A percentile compares a stretch with the other conserved stretches of the same genome.
Conservation (phyloP, 371 early-diverging fungal species). For the Syncephalastrum monosporum region DNA sequence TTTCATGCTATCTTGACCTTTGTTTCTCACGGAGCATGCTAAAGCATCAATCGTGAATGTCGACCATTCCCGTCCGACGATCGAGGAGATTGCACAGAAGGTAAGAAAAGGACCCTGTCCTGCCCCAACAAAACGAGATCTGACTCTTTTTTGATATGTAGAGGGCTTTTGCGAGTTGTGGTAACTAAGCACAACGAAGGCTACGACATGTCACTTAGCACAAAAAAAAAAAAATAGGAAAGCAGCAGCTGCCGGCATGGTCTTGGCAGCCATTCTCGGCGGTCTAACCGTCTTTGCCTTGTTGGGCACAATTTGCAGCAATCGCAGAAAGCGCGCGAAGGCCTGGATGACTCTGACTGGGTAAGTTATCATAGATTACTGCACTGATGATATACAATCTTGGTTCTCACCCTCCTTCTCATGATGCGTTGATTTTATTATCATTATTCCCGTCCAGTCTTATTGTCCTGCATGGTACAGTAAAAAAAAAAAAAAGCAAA, state of each 20-base stretch:
- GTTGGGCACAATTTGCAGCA: constrained; percentile 42
- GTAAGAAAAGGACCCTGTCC: constrained; percentile 14
- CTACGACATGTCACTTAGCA: neutral
- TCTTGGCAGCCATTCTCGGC: constrained; percentile 39
- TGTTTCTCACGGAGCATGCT: neutral
- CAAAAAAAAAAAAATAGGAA: constrained; percentile 20
- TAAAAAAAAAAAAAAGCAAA: too few species aligned
- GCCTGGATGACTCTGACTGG: constrained; percentile 44
- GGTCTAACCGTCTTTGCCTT: constrained; percentile 33
- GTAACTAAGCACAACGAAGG: constrained; percentile 12
- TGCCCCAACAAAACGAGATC: neutral
- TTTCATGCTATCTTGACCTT: neutral
- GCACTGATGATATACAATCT: too few species aligned
- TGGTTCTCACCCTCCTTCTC: neutral
- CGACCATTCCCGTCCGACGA: constrained; percentile 45
- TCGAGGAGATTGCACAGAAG: constrained; percentile 46
- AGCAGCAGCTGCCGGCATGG: constrained; percentile 43
- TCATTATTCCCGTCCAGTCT: constrained; percentile 15
- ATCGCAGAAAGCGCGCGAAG: constrained; percentile 35
- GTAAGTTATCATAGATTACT: constrained; percentile 14
- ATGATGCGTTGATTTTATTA: neutral
- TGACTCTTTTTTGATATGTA: constrained; percentile 6
- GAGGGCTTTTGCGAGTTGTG: constrained; percentile 53
- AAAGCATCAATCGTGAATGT: constrained; percentile 36
- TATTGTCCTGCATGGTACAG: constrained; percentile 25